Conservation (phyloP, 2,329 filamentous ascomycete genomes). For the Fusarium bulbicola region DNA sequence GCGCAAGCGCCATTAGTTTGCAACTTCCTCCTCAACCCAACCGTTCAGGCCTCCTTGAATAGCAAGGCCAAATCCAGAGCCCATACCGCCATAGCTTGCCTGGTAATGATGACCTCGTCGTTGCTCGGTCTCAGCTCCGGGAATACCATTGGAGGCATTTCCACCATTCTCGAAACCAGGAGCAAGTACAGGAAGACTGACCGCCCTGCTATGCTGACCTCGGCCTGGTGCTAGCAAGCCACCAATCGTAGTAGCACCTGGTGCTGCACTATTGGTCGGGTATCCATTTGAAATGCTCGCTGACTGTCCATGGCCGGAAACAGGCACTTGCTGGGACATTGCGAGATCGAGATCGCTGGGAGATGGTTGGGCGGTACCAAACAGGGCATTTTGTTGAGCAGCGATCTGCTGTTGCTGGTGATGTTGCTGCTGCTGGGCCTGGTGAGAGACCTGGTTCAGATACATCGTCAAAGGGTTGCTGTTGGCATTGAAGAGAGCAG, state of each 20-base stretch:
- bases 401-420: conserved; percentile 77
- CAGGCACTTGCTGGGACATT: conserved; percentile 68
- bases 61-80: conserved; percentile 67
- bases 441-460: conserved; percentile 81
- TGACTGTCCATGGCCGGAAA: conserved; percentile 71
- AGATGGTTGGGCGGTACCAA: conserved; percentile 74
- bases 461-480: conserved; percentile 96
- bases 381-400: conserved; percentile 82
- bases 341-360: conserved; percentile 66
- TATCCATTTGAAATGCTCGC: conserved; percentile 73
- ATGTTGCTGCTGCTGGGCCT: conserved; percentile 77
- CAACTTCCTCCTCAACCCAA: conserved; percentile 74
- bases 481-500: conserved; percentile 79
- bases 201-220: conserved; percentile 78
- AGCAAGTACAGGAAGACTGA: conserved; percentile 81
- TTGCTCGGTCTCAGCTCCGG: conserved; percentile 58
- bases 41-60: conserved; percentile 72
- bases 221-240: conserved; percentile 79
- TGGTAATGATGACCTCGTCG: conserved; percentile 74
- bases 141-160: conserved; percentile 59
- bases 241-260: conserved; percentile 74
- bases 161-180: conserved; percentile 70
- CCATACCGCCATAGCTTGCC: conserved; percentile 68
- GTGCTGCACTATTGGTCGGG: conserved; percentile 59
- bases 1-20: conserved; percentile 56